These are phyloP conservation scores for Tripterygium wilfordii DNA, from an alignment of 177 flowering plant genomes.

Conservation along the genomic window DNA sequence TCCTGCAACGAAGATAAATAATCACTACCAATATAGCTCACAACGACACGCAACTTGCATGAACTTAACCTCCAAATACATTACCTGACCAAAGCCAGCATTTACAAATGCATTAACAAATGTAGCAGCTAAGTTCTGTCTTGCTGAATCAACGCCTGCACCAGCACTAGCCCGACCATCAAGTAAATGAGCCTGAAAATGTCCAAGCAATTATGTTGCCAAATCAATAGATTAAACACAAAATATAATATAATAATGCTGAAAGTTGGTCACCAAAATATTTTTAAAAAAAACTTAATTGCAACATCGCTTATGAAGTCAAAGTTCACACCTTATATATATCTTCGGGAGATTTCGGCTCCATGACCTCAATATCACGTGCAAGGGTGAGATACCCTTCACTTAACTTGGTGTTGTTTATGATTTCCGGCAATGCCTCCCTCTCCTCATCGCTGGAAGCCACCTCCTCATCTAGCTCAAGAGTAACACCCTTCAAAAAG, in stretches of 20 bases:
- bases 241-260: too few species aligned
- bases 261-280: too few species aligned
- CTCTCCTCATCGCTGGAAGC: constrained; percentile 61
- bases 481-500: constrained; percentile 70
- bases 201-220: constrained; percentile 4
- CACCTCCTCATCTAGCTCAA: constrained; percentile 76
- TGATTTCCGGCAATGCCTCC: constrained; percentile 64
- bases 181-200: constrained; percentile 77
- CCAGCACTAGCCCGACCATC: constrained; percentile 95
- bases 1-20: constrained; percentile 46
- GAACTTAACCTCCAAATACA: too few species aligned
- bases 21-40: constrained; percentile 1
- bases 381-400: constrained; percentile 97
- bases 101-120: constrained; percentile 99
- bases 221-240: too few species aligned
- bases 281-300: neutral
- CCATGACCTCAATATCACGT: constrained; percentile 99
- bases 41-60: too few species aligned
- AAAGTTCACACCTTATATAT: constrained; percentile 74
- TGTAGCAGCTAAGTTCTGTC: constrained; percentile 93
- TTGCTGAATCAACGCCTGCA: constrained; percentile 91
- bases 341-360: constrained; percentile 96
- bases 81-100: constrained; percentile 98
- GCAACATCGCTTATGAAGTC: neutral
- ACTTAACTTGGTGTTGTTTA: constrained; percentile 75